Evolutionary conservation across 1,139 yeast species (phyloP).

Genomic region (Hyphopichia fennica): DNA sequence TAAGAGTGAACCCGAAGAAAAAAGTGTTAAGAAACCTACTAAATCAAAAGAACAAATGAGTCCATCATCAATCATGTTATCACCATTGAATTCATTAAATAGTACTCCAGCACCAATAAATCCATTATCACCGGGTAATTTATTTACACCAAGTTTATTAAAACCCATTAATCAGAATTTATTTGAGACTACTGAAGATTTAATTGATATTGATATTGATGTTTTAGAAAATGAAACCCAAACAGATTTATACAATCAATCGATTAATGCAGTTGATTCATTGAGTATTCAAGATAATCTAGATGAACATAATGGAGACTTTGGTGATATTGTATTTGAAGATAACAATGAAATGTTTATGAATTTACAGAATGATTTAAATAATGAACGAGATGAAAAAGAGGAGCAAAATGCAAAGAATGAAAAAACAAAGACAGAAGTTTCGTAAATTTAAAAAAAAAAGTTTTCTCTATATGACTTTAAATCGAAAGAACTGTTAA

Average conservation of each 20-base stretch:
- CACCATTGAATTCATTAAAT: conserved; percentile 2
- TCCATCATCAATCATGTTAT: not conserved
- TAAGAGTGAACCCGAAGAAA: conserved; percentile 2
- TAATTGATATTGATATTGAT: conserved; percentile 11
- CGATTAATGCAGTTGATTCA: not conserved
- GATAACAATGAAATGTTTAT: conserved; percentile 3
- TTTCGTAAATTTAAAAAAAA: not conserved
- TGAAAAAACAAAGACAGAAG: not conserved
- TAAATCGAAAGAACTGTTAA: conserved; percentile 22
- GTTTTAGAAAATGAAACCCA: conserved; percentile 5
- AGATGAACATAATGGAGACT: conserved; percentile 6
- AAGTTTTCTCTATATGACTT: conserved; percentile 32
- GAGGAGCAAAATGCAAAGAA: not conserved
- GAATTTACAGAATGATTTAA: conserved; percentile 1
- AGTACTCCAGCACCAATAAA: conserved; percentile 1
- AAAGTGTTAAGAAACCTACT: not conserved
- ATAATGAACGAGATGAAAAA: not conserved
- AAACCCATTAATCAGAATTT: conserved; percentile 20
- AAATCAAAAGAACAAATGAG: not conserved
- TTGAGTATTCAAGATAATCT: conserved; percentile 5
- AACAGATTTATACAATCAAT: not conserved
- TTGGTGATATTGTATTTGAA: conserved; percentile 1
- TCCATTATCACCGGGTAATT: not conserved
- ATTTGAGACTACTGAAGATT: conserved; percentile 13
- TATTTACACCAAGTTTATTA: conserved; percentile 22